phyloP scores from a whole-genome alignment of 2,329 filamentous ascomycete species.

The Paraphoma chrysanthemicola region DNA sequence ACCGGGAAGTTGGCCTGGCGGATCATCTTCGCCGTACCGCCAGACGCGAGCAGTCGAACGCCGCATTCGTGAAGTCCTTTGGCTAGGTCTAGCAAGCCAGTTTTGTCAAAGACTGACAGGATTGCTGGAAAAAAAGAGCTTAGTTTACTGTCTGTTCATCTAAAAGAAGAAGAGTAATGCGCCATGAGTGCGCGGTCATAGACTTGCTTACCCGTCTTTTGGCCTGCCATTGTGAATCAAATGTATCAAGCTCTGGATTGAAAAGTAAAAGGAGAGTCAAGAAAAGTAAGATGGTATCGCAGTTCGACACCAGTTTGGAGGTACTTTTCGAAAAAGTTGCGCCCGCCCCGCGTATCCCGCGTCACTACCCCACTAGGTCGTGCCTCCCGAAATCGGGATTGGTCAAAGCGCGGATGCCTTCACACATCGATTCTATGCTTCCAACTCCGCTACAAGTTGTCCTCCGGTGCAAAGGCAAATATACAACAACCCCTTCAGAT shows the following conservation, averaged over 20 bases:
- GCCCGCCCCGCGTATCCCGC: constrained; percentile 7
- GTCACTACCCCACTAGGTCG: constrained; percentile 17
- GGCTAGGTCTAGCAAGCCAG: constrained; percentile 59
- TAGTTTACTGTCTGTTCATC: too few species aligned
- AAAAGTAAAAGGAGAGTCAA: constrained; percentile 8
- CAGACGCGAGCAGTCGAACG: constrained; percentile 79
- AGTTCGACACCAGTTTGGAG: constrained; percentile 16
- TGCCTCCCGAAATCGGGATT: constrained; percentile 19
- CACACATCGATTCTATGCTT: too few species aligned
- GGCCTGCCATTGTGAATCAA: constrained; percentile 39
- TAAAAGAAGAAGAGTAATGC: too few species aligned
- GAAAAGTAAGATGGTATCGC: neutral
- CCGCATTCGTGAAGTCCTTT: constrained; percentile 47
- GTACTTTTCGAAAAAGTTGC: constrained; percentile 17
- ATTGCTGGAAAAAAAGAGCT: constrained; percentile 65
- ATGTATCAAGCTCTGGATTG: neutral
- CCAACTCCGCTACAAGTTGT: too few species aligned
- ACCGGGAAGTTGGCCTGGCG: constrained; percentile 94
- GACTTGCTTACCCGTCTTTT: constrained; percentile 43
- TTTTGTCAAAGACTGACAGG: constrained; percentile 99
- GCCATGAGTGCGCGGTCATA: neutral
- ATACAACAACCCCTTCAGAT: too few species aligned
- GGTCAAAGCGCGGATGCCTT: constrained; percentile 5
- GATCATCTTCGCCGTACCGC: constrained; percentile 95
- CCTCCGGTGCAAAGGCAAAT: too few species aligned